Percentiles rank a stretch among this genome's conserved stretches.
Evolutionary conservation across 495 filamentous ascomycete genomes (phyloP).

Genomic region (Bathelium albidoporum): DNA sequence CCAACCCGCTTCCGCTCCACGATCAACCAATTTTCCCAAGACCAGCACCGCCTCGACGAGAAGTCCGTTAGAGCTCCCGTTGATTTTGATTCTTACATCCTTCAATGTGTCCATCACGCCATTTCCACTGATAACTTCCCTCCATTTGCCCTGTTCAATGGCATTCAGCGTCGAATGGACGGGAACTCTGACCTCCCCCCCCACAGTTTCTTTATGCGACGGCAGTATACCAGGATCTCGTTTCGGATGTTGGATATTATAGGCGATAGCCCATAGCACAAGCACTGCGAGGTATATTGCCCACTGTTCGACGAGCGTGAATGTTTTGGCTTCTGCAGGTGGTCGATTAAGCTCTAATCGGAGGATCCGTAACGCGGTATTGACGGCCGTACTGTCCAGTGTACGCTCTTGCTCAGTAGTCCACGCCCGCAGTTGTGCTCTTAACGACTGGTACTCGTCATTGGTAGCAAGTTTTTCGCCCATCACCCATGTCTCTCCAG

Average conservation of each 20-base stretch:
- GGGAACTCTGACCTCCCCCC: neutral
- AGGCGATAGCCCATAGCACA: constrained; percentile 23
- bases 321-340: constrained; percentile 3
- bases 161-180: neutral
- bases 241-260: constrained; percentile 3
- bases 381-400: constrained; percentile 20
- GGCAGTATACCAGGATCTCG: constrained; percentile 2
- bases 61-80: constrained; percentile 15
- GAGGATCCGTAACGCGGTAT: constrained; percentile 18
- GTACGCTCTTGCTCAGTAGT: neutral
- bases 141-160: neutral
- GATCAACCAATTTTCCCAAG: constrained; percentile 14
- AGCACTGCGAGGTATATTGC: constrained; percentile 26
- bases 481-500: constrained; percentile 30
- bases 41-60: constrained; percentile 16
- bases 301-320: constrained; percentile 24
- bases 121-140: neutral
- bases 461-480: constrained; percentile 23
- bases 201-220: neutral
- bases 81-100: constrained; percentile 14
- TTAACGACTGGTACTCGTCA: constrained; percentile 16
- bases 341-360: constrained; percentile 18
- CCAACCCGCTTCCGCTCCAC: constrained; percentile 19
- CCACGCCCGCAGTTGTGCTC: constrained; percentile 15
- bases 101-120: constrained; percentile 11